Evolutionary conservation across 805 yeast species (phyloP), one percentile per base, ranked within the genome.

Genomic region (Teunomyces aglyptinius): DNA sequence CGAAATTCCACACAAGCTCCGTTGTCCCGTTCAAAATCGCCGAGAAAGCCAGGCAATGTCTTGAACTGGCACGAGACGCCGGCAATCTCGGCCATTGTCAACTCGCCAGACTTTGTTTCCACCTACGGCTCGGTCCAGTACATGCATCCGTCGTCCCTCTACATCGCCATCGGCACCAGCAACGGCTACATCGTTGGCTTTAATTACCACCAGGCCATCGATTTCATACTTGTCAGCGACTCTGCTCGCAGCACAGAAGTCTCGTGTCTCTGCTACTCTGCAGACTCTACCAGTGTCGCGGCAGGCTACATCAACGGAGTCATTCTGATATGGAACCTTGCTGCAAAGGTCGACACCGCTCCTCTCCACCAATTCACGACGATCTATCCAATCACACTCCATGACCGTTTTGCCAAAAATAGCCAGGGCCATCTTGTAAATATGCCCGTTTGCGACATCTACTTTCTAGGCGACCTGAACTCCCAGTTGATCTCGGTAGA

Each of bases 251-350:
- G 7, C 12, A 7, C 39, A 6, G 47, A 48, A 6, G 81, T 89
- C 0, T 75, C 86, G 0, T 49, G 80, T 2, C 57, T 90, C 19
- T 71, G 80, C 0, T 64, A 85, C 11, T 84, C 94, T 0, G 67
- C 78, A 5, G 96, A 91, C 59, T 85, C 87, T 1, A 73, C 85
- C 0, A 78, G 76, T 55, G 51, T 89, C 2, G 89, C 86, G 0
- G 85, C 82, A 0, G 96, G 96, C 1, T 81, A 77, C 52, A 68
- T 72, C 4, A 65, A 74, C 18, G 98, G 97, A 0, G 71, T 70
- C 45, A 74, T 91, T 2, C 67, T 75, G 24, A 54, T 87, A 1
- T 92, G 96, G 96, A 83, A 86, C 50, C 54, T 70, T 63, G 68
- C 4, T 80, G 82, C 54, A 52, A 76, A 13, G 80, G 81, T 5